Conservation (phyloP, 495 filamentous ascomycete genomes). For the Neurospora discreta region DNA sequence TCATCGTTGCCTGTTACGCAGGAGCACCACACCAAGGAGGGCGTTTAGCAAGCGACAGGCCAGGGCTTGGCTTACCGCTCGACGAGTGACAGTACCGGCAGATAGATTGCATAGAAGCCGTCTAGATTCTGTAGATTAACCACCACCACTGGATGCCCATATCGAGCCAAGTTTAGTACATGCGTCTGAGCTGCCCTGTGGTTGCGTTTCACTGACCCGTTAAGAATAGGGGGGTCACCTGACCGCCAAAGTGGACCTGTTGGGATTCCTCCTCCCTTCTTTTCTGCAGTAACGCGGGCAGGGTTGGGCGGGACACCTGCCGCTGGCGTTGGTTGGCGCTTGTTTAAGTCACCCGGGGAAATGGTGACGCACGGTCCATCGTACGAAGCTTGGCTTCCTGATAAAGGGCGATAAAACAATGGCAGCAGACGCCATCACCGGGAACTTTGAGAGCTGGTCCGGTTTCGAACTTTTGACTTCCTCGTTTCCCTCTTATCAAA, state of each 20-base stretch:
- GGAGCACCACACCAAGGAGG: neutral
- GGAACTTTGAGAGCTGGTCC: neutral
- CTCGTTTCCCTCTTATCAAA: neutral
- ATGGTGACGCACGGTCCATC: slow-evolving; percentile 4
- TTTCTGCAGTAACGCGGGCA: neutral
- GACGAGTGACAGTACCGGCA: neutral
- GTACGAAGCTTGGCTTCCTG: slow-evolving; percentile 1
- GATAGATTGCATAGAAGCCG: neutral
- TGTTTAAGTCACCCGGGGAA: neutral
- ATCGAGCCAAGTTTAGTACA: neutral
- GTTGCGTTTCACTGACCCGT: neutral
- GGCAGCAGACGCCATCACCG: neutral
- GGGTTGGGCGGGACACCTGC: neutral
- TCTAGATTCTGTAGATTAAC: neutral
- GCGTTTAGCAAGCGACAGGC: neutral
- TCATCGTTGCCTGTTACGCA: neutral
- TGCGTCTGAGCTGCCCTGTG: neutral
- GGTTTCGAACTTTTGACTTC: neutral
- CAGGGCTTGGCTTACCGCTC: neutral
- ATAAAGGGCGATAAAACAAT: slow-evolving; percentile 8
- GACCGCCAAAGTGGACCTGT: neutral
- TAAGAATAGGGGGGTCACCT: neutral
- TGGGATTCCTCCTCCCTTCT: neutral
- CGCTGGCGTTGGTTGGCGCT: neutral
- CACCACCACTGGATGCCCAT: neutral